Evolutionary conservation across 108 stramenopile genomes (phyloP), one percentile per base, ranked within the genome.

Genomic region (Stephanodiscus minutulus): DNA sequence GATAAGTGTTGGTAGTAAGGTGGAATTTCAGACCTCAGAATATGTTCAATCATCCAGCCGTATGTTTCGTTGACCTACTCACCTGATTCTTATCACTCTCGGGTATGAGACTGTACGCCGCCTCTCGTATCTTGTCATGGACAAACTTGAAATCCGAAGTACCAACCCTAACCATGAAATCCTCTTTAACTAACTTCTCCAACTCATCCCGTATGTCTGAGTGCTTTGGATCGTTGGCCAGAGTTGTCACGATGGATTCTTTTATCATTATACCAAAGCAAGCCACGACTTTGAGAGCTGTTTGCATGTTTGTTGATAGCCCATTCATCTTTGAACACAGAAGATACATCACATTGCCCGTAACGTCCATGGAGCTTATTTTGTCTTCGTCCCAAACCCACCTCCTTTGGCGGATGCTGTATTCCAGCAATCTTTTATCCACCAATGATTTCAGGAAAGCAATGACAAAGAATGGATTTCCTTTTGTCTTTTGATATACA

Each of bases 121-220:
- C 85, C 66, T 86, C 82, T 44, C 69, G 74, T 13, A 86, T 66
- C 50, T 68, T 74, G 54, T 86, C 85, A 50, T 84, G 85, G 8
- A 64, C 66, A 61, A 86, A 86, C 37, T 29, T 64, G 48, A 68
- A 80, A 20, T 39, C 41, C 33, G 66, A 22, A 36, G 36, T 17
- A 37, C 54, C 62, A 7, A 25, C 63, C 29, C 18, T 57, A 4
- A 36, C 33, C 35, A 77, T 65, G 60, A 66, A 72, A 12, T 55
- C 76, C 17, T 72, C 69, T 47, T 52, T 35, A 20, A 58, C 54
- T 13, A 31, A 36, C 21, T 57, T 18, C 17, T 72, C 69, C 11
- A 76, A 18, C 12, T 57, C 46, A 13, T 27, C 20, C 13, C 15
- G 61, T 2, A 76, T 48, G 48, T 63, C 24, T 1, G 35, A 24